Base-by-base conservation (phyloP, 2,329 filamentous ascomycete genomes). In the Zalaria sp. region DNA sequence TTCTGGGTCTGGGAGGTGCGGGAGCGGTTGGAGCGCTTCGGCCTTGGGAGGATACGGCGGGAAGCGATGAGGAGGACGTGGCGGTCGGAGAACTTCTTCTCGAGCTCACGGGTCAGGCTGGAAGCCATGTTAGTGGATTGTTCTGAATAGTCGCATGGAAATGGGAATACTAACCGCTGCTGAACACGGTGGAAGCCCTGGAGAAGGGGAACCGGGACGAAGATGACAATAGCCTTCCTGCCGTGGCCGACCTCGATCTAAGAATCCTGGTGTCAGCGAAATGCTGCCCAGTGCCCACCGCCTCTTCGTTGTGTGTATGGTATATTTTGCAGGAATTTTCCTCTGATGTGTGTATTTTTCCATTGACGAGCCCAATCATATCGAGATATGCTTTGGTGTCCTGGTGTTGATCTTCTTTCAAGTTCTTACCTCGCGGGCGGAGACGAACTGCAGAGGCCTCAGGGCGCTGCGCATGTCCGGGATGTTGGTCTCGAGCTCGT, bases 71-170 rank as follows among this genome's bases (percentile, higher is more conserved):
- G 87, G 69, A 98, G 77, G 69, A 98, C 91, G 72, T 98, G 91
- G 72, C 91, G 91, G 79, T 98, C 91, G 54, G 91, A 96, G 86
- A 98, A 98, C 78, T 98, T 98, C 87, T 98, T 98, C 83, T 98
- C 91, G 66, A 98, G 88, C 79, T 98, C 91, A 73, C 91, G 91
- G 71, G 91, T 98, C 66, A 98, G 81, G 67, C 89, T 96, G 50
- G 9, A 8, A 7, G 27, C 7, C 6, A 38, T 35, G 9, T 51
- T 37, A 50, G 47, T 45, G 43, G 44, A 27, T 31, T 40, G 25
- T 27, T 7, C 34, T 10, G 29, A 5, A 37, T 4, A 38, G 7
- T 9, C 10, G 1, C 9, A 26, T 34, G 5, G 31, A 11, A 27
- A 38, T 27, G 36, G 11, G 32, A 40, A 45, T 51, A 69, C 81